A percentile compares a stretch with the other conserved stretches of the same genome.
Conservation (phyloP, 1,284 basidiomycete species). For the Phlebopus sp. region DNA sequence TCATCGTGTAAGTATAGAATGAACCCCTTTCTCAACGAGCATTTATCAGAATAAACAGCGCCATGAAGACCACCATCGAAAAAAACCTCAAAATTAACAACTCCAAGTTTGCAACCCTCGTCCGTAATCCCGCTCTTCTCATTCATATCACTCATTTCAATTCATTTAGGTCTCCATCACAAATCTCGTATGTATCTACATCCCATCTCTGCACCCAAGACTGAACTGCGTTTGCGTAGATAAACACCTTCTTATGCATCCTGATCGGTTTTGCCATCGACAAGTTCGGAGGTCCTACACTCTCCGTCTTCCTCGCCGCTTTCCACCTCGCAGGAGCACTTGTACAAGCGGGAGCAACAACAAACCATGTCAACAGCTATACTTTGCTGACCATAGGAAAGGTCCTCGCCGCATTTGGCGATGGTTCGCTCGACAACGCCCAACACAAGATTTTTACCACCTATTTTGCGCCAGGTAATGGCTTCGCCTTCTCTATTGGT, state of each 20-base stretch:
- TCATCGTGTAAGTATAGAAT: slow-evolving; percentile 36
- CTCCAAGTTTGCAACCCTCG: slow-evolving; percentile 44
- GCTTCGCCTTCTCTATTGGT: slow-evolving; percentile 43
- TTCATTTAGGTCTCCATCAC: slow-evolving; percentile 37
- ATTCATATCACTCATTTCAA: not conserved
- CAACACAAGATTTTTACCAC: slow-evolving; percentile 47
- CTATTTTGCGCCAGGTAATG: slow-evolving; percentile 43
- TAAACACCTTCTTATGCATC: slow-evolving; percentile 45
- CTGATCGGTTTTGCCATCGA: slow-evolving; percentile 43
- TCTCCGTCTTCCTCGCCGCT: slow-evolving; percentile 37
- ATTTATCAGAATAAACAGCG: slow-evolving; percentile 18
- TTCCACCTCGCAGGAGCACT: slow-evolving; percentile 37
- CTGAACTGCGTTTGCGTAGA: slow-evolving; percentile 18
- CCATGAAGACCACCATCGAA: slow-evolving; percentile 45
- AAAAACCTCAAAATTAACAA: slow-evolving; percentile 44
- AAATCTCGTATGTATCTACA: slow-evolving; percentile 35
- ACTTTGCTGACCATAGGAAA: slow-evolving; percentile 42
- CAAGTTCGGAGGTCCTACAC: slow-evolving; percentile 40
- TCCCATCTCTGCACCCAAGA: not conserved
- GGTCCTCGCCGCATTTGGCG: slow-evolving; percentile 43
- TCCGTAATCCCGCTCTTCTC: slow-evolving; percentile 7
- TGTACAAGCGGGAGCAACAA: slow-evolving; percentile 41
- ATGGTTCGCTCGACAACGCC: slow-evolving; percentile 45
- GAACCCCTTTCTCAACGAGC: not conserved
- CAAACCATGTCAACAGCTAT: slow-evolving; percentile 41